Base-by-base conservation (phyloP, 306 rosid species). In the Lathyrus oleraceus region DNA sequence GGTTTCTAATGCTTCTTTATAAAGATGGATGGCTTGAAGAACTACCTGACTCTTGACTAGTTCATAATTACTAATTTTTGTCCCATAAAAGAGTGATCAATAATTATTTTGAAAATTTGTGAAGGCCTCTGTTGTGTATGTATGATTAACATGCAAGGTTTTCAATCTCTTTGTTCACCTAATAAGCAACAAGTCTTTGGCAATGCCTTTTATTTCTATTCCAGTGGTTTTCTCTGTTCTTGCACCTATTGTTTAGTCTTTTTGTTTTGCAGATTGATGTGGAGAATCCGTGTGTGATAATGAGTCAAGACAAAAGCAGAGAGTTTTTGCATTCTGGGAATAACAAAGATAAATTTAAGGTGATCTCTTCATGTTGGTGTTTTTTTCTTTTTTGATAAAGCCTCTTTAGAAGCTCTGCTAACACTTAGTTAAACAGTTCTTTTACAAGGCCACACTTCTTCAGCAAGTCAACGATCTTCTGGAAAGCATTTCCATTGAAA, bases 251-350 rank as follows among this genome's bases (percentile, higher is more conserved):
- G 15, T 44, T 67, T 21, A 49, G 3, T 65, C 21, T 68, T 25
- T 70, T 74, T 17, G 13, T 79, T 48, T 8, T 80, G 75, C 85
- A 93, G 98, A 90, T 93, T 78, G 98, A 93, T 82, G 96, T 90
- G 42, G 98, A 93, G 74, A 93, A 93, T 81, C 98, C 98, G 0
- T 93, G 98, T 32, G 94, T 93, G 56, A 78, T 90, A 67, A 93
- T 93, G 98, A 88, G 83, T 83, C 98, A 93, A 78, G 97, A 90
- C 79, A 85, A 86, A 83, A 93, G 98, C 79, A 81, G 96, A 80
- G 98, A 93, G 61, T 93, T 88, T 79, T 83, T 93, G 79, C 98
- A 87, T 85, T 88, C 98, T 61, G 98, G 97, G 62, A 93, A 84
- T 57, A 85, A 85, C 78, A 88, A 79, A 70, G 98, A 93, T 73